Conservation (phyloP, 345 rosid genomes). For the Citrus sinensis region DNA sequence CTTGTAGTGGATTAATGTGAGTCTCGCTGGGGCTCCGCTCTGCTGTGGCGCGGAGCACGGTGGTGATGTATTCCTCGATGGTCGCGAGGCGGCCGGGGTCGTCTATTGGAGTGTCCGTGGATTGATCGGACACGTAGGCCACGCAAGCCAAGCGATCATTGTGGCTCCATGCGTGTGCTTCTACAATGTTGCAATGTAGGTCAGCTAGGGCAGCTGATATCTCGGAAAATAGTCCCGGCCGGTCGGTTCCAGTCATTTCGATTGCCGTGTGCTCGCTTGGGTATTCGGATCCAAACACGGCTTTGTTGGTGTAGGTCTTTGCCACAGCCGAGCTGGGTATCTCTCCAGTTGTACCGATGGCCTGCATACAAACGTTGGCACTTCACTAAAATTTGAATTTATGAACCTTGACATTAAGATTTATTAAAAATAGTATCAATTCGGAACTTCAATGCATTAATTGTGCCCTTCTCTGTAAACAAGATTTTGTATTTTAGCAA, state of each 20-base stretch:
- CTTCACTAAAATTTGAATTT: not conserved
- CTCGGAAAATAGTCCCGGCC: constrained; percentile 82
- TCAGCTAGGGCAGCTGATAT: constrained; percentile 60
- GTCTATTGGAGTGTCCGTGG: constrained; percentile 43
- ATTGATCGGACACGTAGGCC: constrained; percentile 54
- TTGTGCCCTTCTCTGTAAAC: too few species aligned
- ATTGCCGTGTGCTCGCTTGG: constrained; percentile 53
- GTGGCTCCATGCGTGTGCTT: constrained; percentile 87
- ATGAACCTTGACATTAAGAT: too few species aligned
- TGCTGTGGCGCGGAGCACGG: constrained; percentile 44
- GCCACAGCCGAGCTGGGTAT: constrained; percentile 22
- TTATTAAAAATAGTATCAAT: too few species aligned
- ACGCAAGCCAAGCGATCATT: constrained; percentile 66
- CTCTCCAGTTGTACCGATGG: constrained; percentile 53
- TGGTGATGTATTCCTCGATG: constrained; percentile 61
- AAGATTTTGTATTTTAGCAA: too few species aligned
- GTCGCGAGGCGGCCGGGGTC: constrained; percentile 56
- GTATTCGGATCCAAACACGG: constrained; percentile 16
- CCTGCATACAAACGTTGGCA: constrained; percentile 26
- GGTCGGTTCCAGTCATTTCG: constrained; percentile 61
- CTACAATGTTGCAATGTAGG: constrained; percentile 58
- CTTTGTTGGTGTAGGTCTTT: constrained; percentile 19
- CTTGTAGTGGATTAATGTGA: constrained; percentile 34
- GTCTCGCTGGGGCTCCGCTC: constrained; percentile 23
- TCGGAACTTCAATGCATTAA: too few species aligned